Evolutionary conservation across 2,329 filamentous ascomycete species (phyloP).

Genomic region (Penicillium sp.): DNA sequence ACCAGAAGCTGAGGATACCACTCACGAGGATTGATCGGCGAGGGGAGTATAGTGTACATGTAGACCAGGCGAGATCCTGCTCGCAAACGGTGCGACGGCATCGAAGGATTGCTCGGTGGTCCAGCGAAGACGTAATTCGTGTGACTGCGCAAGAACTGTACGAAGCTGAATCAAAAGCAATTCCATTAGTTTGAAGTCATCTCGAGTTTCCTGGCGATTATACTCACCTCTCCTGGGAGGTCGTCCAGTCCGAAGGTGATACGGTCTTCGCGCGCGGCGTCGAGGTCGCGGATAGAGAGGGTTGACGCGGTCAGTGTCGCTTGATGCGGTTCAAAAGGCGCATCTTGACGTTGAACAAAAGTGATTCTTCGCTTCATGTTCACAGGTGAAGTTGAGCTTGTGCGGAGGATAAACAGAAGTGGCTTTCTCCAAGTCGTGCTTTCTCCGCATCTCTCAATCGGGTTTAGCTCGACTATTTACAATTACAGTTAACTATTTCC

Average conservation of each 20-base stretch:
- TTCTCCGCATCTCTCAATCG: constrained; percentile 20
- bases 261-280: constrained; percentile 70
- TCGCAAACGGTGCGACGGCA: constrained; percentile 63
- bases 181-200: background rate
- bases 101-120: constrained; percentile 54
- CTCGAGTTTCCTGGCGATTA: background rate
- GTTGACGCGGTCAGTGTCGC: constrained; percentile 53
- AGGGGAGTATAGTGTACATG: constrained; percentile 70
- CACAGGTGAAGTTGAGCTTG: constrained; percentile 3
- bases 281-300: constrained; percentile 55
- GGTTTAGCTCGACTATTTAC: constrained; percentile 14
- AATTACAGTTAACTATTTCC: no score
- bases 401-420: constrained; percentile 4
- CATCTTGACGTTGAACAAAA: constrained; percentile 63
- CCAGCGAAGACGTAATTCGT: constrained; percentile 77
- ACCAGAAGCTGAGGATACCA: constrained; percentile 2
- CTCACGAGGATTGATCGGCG: constrained; percentile 34
- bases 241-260: constrained; percentile 68
- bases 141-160: constrained; percentile 56
- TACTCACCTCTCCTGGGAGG: constrained; percentile 58
- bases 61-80: constrained; percentile 70
- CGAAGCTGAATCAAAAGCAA: constrained; percentile 46
- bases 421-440: constrained; percentile 11
- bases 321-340: constrained; percentile 58
- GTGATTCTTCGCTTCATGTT: constrained; percentile 55